Conservation (phyloP, 371 early-diverging fungal species). For the Syncephalastrum contaminatum region DNA sequence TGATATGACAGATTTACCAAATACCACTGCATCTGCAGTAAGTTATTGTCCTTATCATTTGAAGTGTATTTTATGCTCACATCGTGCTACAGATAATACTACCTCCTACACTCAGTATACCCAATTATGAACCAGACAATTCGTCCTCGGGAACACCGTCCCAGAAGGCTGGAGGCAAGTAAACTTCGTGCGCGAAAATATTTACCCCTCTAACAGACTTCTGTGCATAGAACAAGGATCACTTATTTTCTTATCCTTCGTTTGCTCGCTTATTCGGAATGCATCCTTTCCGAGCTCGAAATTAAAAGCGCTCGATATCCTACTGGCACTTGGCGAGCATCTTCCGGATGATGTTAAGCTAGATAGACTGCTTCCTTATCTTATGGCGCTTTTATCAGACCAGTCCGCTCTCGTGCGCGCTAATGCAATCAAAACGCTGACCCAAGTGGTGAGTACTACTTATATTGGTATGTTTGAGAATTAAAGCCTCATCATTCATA, state of each 20-base stretch:
- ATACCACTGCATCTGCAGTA: conserved; percentile 40
- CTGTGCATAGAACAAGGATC: conserved; percentile 55
- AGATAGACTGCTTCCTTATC: conserved; percentile 83
- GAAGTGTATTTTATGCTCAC: background rate
- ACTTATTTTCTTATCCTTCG: conserved; percentile 58
- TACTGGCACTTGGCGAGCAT: conserved; percentile 66
- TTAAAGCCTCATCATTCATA: conserved; percentile 15
- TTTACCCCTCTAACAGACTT: background rate
- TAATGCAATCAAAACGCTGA: conserved; percentile 70
- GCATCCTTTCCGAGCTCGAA: conserved; percentile 71
- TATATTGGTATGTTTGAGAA: background rate
- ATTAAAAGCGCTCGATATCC: conserved; percentile 74
- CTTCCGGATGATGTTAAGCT: conserved; percentile 74
- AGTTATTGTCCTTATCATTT: conserved; percentile 5
- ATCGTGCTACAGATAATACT: conserved; percentile 28
- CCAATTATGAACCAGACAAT: conserved; percentile 28
- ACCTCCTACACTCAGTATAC: conserved; percentile 46
- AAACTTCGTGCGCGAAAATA: background rate
- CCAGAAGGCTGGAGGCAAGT: conserved; percentile 19
- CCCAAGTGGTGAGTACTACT: conserved; percentile 71
- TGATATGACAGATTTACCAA: conserved; percentile 21
- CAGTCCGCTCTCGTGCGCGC: conserved; percentile 71
- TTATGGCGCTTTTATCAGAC: conserved; percentile 73
- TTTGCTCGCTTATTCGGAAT: conserved; percentile 75
- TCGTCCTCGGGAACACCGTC: conserved; percentile 3